These are phyloP conservation scores for Borovskyia barvae DNA, from an alignment of 208 protist species.

Conservation along the genomic window DNA sequence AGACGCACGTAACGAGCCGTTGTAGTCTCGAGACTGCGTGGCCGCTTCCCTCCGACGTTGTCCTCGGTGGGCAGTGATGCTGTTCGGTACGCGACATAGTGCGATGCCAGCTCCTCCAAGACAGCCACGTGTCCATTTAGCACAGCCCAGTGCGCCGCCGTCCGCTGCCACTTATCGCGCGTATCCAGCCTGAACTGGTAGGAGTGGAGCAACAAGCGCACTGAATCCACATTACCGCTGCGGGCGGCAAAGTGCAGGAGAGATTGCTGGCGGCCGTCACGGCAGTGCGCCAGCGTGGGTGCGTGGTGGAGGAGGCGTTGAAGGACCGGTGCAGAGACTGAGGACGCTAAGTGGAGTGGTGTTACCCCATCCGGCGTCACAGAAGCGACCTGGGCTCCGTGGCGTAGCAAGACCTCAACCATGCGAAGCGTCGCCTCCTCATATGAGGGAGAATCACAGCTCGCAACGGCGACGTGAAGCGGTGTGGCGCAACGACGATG, in stretches of 20 bases:
- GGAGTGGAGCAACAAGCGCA: conserved; percentile 26
- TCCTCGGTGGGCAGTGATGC: not conserved
- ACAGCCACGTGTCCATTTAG: conserved; percentile 38
- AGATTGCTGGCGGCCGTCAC: conserved; percentile 56
- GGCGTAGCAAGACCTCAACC: conserved; percentile 27
- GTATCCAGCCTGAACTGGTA: conserved; percentile 25
- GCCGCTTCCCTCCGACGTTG: not conserved
- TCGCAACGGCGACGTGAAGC: conserved; percentile 43
- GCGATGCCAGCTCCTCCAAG: conserved; percentile 28
- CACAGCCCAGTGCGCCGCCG: conserved; percentile 57
- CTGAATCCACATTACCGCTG: conserved; percentile 21
- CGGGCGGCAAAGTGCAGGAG: conserved; percentile 63
- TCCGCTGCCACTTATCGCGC: conserved; percentile 72
- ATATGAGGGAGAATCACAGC: not conserved
- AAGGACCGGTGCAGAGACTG: conserved; percentile 18
- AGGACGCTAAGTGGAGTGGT: conserved; percentile 44
- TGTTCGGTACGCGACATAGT: not conserved
- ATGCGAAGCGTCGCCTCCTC: conserved; percentile 10
- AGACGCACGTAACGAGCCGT: conserved; percentile 33
- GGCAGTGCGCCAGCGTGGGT: conserved; percentile 13
- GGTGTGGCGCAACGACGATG: conserved; percentile 42
- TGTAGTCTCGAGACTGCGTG: not conserved
- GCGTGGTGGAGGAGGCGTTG: conserved; percentile 13
- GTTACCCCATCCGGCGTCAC: conserved; percentile 57
- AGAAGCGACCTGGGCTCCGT: conserved; percentile 33